Evolutionary conservation across 495 filamentous ascomycete genomes (phyloP).

Genomic region (Mytilinidion resinicola): DNA sequence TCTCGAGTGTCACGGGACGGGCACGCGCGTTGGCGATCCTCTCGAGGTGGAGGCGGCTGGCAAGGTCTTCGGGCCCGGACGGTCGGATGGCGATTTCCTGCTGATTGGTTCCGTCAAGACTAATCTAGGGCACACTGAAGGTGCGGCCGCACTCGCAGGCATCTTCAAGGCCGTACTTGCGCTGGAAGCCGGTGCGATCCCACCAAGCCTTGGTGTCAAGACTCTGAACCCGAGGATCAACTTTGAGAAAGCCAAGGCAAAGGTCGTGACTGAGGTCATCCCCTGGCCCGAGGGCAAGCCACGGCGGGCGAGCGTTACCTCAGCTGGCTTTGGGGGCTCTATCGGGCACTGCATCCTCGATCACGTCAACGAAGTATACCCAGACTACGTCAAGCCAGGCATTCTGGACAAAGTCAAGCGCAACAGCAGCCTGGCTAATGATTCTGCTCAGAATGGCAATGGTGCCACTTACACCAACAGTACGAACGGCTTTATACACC

Average conservation of each 20-base stretch:
- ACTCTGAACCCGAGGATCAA: conserved; percentile 20
- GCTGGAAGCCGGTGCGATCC: conserved; percentile 28
- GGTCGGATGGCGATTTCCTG: conserved; percentile 40
- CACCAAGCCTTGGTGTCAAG: conserved; percentile 10
- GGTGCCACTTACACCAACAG: too few relatives aligned
- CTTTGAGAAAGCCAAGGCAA: conserved; percentile 4
- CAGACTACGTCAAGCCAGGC: not conserved
- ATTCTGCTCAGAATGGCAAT: too few relatives aligned
- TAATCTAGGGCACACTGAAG: conserved; percentile 37
- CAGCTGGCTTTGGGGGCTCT: conserved; percentile 19
- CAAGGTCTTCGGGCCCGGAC: conserved; percentile 32
- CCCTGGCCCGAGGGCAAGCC: conserved; percentile 7
- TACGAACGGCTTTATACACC: too few relatives aligned
- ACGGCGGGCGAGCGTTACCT: conserved; percentile 12
- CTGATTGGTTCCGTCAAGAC: conserved; percentile 30
- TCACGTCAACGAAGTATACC: not conserved
- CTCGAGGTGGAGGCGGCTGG: conserved; percentile 33
- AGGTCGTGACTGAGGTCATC: conserved; percentile 1
- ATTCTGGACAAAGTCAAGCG: not conserved
- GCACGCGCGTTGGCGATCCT: conserved; percentile 37
- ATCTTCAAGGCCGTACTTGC: conserved; percentile 32
- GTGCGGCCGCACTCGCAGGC: conserved; percentile 25
- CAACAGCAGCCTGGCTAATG: too few relatives aligned
- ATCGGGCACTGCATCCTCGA: conserved; percentile 20
- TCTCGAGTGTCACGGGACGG: conserved; percentile 43